These are phyloP conservation scores for Dactylonectria estremocensis DNA, from an alignment of 2,329 filamentous ascomycete genomes.

Conservation along the genomic window DNA sequence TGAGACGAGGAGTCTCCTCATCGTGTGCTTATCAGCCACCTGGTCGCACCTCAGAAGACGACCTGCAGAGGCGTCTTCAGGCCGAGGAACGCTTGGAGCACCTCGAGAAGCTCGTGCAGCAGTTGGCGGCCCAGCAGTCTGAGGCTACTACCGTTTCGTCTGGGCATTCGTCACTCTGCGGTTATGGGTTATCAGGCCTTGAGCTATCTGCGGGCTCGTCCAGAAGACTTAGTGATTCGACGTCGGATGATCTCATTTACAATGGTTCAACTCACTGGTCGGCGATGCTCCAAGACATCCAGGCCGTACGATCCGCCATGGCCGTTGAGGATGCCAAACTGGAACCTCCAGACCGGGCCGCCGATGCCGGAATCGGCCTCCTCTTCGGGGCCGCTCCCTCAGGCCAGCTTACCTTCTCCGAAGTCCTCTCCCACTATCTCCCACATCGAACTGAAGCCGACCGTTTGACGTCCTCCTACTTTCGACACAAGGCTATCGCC, in stretches of 20 bases:
- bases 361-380: background rate
- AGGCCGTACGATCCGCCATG: conserved; percentile 8
- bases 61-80: background rate
- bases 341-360: background rate
- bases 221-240: background rate
- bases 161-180: background rate
- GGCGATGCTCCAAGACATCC: conserved; percentile 15
- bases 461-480: conserved; percentile 10
- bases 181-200: background rate
- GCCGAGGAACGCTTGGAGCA: conserved; percentile 11
- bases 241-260: background rate
- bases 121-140: conserved; percentile 1
- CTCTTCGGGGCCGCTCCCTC: conserved; percentile 6
- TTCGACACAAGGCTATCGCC: conserved; percentile 11
- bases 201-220: background rate
- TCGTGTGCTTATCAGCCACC: background rate
- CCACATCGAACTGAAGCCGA: conserved; percentile 11
- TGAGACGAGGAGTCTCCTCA: conserved; percentile 4
- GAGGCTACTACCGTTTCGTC: background rate
- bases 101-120: conserved; percentile 15
- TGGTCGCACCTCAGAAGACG: background rate
- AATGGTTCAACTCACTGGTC: conserved; percentile 19
- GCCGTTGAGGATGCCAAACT: background rate
- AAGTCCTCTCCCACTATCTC: conserved; percentile 9
- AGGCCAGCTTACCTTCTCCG: background rate